Percentiles rank a stretch among this genome's conserved stretches.
These are phyloP conservation scores for Schwanniomyces polymorphus DNA, from an alignment of 805 yeast species.

Conservation along the genomic window DNA sequence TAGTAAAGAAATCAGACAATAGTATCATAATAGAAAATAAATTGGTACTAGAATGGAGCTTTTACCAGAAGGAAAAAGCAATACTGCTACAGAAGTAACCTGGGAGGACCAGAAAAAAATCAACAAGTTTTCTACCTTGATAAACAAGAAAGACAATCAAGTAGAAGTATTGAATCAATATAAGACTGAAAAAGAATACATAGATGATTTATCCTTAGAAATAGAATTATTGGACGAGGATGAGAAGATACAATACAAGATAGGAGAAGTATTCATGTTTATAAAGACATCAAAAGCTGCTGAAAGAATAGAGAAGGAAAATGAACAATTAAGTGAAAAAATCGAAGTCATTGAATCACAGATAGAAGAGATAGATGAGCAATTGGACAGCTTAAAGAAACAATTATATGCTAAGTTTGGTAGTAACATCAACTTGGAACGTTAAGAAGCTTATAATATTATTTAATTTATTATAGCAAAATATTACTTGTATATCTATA, in stretches of 20 bases:
- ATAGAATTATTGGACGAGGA: constrained; percentile 81
- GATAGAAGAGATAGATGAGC: constrained; percentile 52
- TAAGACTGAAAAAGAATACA: constrained; percentile 75
- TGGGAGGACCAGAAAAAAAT: constrained; percentile 89
- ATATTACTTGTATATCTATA: background rate
- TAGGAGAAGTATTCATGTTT: constrained; percentile 80
- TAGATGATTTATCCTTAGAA: constrained; percentile 84
- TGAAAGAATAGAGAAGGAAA: constrained; percentile 64
- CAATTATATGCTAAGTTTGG: constrained; percentile 89
- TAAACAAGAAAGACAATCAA: constrained; percentile 64
- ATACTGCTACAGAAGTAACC: constrained; percentile 56
- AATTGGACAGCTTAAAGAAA: constrained; percentile 62
- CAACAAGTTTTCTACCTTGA: constrained; percentile 83
- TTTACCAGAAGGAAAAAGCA: constrained; percentile 56
- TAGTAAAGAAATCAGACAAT: background rate
- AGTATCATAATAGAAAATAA: background rate
- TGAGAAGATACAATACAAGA: constrained; percentile 67
- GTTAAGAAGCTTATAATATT: constrained; percentile 23
- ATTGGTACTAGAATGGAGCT: constrained; percentile 32
- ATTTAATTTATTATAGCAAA: background rate
- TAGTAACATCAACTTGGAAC: constrained; percentile 80
- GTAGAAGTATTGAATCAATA: constrained; percentile 48
- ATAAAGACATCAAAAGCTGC: constrained; percentile 67
- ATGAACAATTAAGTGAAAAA: constrained; percentile 49
- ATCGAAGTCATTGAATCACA: constrained; percentile 47